Evolutionary conservation across 306 rosid species (phyloP).

Genomic region (Gleditsia sinensis): DNA sequence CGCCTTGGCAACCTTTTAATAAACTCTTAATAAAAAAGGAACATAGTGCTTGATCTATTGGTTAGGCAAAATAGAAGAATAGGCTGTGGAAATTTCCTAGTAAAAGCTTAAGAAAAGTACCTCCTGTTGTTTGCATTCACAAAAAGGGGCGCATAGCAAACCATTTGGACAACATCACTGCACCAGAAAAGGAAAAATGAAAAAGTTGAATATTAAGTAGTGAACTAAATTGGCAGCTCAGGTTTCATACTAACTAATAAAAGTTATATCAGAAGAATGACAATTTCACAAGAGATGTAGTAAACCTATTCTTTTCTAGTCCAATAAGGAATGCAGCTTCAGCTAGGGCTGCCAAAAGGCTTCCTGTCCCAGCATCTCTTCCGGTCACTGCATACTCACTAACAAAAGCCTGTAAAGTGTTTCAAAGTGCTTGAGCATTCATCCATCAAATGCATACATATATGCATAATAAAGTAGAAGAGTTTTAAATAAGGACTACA

Average conservation of each 20-base stretch:
- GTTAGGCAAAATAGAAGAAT: not conserved
- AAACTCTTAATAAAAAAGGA: not conserved
- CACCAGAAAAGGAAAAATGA: conserved; percentile 31
- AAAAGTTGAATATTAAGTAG: conserved; percentile 32
- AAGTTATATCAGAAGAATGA: not conserved
- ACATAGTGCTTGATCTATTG: not conserved
- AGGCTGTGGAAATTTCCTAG: too few relatives aligned
- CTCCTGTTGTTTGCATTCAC: conserved; percentile 75
- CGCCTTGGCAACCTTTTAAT: too few relatives aligned
- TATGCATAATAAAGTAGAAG: not conserved
- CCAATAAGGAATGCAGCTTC: conserved; percentile 95
- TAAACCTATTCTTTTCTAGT: conserved; percentile 73
- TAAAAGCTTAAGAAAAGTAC: conserved; percentile 36
- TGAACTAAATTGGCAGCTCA: conserved; percentile 26
- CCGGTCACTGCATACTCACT: conserved; percentile 90
- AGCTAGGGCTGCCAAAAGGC: conserved; percentile 76
- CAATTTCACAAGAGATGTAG: not conserved
- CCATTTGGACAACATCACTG: conserved; percentile 79
- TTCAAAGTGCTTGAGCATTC: conserved; percentile 22
- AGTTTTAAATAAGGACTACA: not conserved
- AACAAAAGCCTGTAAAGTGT: conserved; percentile 74
- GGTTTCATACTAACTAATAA: not conserved
- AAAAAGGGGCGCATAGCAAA: conserved; percentile 97
- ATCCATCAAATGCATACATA: not conserved
- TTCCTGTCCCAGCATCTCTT: conserved; percentile 83